Evolutionary conservation across 306 rosid genomes (phyloP).

Genomic region (Gynostemma pentaphyllum): DNA sequence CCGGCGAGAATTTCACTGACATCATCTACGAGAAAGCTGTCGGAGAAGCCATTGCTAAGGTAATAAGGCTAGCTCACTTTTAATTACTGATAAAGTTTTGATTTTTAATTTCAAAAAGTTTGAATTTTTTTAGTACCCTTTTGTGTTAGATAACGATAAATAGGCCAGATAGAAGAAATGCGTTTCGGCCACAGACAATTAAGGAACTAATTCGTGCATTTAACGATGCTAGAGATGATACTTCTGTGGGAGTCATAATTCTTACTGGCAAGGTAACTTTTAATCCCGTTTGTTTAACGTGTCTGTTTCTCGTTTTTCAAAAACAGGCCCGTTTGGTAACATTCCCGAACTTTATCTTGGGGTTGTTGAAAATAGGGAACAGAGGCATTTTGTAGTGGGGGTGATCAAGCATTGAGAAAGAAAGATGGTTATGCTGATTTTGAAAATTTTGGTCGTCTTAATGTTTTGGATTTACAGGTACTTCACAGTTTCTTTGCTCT

Average conservation of each 20-base stretch:
- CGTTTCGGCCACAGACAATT: conserved; percentile 65
- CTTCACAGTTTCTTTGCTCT: no score
- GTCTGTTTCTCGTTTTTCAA: no score
- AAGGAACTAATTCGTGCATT: conserved; percentile 78
- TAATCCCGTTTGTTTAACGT: no score
- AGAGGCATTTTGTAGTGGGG: conserved; percentile 79
- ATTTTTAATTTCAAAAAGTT: neutral
- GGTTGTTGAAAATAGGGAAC: conserved; percentile 52
- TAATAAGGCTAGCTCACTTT: neutral
- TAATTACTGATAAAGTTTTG: neutral
- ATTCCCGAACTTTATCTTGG: no score
- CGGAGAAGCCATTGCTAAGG: conserved; percentile 87
- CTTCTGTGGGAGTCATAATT: conserved; percentile 67
- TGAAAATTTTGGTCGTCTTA: conserved; percentile 58
- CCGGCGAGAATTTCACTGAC: conserved; percentile 49
- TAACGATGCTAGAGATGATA: conserved; percentile 65
- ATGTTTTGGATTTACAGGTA: conserved; percentile 88
- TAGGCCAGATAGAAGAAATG: conserved; percentile 74
- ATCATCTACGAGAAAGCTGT: conserved; percentile 64
- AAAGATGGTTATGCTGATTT: conserved; percentile 66
- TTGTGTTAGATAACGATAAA: conserved; percentile 56
- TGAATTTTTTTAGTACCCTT: neutral
- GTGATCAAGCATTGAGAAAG: conserved; percentile 78
- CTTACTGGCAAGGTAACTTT: conserved; percentile 59
- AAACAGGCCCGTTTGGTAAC: no score